Evolutionary conservation across 164 flowering plant genomes (phyloP), one percentile per base, ranked within the genome.

Genomic region (Santalum album): DNA sequence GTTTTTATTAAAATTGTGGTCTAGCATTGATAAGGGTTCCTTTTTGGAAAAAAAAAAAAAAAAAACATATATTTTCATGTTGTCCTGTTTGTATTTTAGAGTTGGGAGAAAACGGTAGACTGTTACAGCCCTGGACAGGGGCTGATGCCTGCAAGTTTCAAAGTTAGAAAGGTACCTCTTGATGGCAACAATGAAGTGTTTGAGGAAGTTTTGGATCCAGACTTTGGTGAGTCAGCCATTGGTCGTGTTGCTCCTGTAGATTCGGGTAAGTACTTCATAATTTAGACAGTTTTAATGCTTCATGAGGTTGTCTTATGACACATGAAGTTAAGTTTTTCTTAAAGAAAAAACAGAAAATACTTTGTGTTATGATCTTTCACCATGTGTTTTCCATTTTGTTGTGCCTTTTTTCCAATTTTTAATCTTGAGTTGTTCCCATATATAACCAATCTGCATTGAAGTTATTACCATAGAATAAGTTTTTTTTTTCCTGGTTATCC

Each of bases 161-260:
- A 78, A 58, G 79, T 80, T 25, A 49, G 71, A 49, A 72, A 58
- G 14, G 67, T 64, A 27, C 75, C 77, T 49, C 70, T 75, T 32
- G 80, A 73, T 32, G 83, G 78, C 32, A 64, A 49, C 26, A 61
- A 65, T 54, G 69, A 51, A 44, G 66, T 61, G 20, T 51, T 55
- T 53, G 78, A 70, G 54, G 86, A 80, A 54, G 69, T 74, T 54
- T 52, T 76, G 49, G 75, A 78, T 67, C 78, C 86, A 24, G 83
- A 78, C 65, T 80, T 80, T 69, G 86, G 83, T 46, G 83, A 75
- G 62, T 67, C 79, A 43, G 81, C 83, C 50, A 76, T 80, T 62
- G 83, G 83, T 19, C 82, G 86, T 50, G 83, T 80, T 34, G 82
- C 83, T 19, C 81, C 81, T 42, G 83, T 80, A 61, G 86, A 78